These are phyloP conservation scores for Exsudoporus frostii DNA, from an alignment of 768 basidiomycete genomes.

Conservation along the genomic window DNA sequence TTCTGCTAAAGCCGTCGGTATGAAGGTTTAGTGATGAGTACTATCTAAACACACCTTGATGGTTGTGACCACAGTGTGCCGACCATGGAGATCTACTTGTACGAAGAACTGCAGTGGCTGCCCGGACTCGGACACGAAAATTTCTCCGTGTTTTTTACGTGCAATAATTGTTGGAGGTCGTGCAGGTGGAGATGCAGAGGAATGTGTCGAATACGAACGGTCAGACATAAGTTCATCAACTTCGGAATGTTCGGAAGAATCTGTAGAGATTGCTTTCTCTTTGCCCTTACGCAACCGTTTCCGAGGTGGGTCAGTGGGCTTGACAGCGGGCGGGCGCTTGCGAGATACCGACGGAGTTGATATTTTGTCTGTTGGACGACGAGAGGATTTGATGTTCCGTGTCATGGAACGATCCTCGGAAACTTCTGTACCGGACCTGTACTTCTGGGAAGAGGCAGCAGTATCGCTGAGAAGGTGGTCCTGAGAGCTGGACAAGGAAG, in stretches of 20 bases:
- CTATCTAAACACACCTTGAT: slow-evolving; percentile 52
- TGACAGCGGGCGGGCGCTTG: slow-evolving; percentile 20
- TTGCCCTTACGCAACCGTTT: slow-evolving; percentile 31
- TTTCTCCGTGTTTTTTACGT: slow-evolving; percentile 24
- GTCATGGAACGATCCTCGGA: slow-evolving; percentile 6
- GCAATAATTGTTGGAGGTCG: slow-evolving; percentile 12
- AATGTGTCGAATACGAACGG: slow-evolving; percentile 6
- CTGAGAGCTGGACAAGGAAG: slow-evolving; percentile 3
- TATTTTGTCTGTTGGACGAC: slow-evolving; percentile 5
- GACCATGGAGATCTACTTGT: slow-evolving; percentile 60
- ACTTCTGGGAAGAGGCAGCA: slow-evolving; percentile 4
- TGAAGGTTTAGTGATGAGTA: not conserved
- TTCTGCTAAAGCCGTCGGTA: slow-evolving; percentile 39
- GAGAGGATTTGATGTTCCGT: slow-evolving; percentile 3
- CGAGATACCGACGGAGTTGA: slow-evolving; percentile 16
- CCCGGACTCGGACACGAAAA: slow-evolving; percentile 47
- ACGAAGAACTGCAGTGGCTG: slow-evolving; percentile 56
- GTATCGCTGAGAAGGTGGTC: not conserved
- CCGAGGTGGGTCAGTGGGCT: slow-evolving; percentile 14
- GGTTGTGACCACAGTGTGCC: slow-evolving; percentile 44
- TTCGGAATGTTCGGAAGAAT: slow-evolving; percentile 17
- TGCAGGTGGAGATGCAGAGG: slow-evolving; percentile 15
- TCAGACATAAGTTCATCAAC: slow-evolving; percentile 14
- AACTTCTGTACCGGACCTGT: not conserved
- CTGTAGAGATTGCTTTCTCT: slow-evolving; percentile 18